phyloP scores from a whole-genome alignment of 352 stramenopile species.

The Pythium graminicola region DNA sequence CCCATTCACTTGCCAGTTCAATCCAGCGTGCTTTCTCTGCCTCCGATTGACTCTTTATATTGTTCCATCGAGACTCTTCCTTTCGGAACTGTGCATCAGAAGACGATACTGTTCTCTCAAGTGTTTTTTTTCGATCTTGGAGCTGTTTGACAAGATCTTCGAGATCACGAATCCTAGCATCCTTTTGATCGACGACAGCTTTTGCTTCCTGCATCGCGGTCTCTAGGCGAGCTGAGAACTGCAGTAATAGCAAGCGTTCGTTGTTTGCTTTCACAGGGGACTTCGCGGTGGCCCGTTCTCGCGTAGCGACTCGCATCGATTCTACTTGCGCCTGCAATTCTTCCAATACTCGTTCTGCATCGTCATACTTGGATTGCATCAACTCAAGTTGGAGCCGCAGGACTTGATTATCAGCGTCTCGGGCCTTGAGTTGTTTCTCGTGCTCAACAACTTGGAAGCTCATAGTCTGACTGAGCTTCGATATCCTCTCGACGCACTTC shows the following conservation, averaged over 20 bases:
- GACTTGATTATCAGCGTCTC: slow-evolving; percentile 31
- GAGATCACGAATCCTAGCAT: slow-evolving; percentile 45
- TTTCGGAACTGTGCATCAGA: slow-evolving; percentile 18
- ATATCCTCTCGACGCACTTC: slow-evolving; percentile 67
- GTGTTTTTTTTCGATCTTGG: slow-evolving; percentile 16
- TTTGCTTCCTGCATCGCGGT: slow-evolving; percentile 63
- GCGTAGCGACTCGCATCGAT: slow-evolving; percentile 25
- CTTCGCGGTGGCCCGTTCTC: background rate
- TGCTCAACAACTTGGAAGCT: slow-evolving; percentile 56
- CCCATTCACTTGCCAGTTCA: background rate
- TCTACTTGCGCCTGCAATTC: slow-evolving; percentile 40
- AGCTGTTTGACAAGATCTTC: slow-evolving; percentile 32
- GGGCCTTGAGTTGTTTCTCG: slow-evolving; percentile 45
- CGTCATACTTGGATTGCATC: slow-evolving; percentile 39
- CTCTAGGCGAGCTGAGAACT: slow-evolving; percentile 47
- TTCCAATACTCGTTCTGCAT: slow-evolving; percentile 35
- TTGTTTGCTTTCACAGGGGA: slow-evolving; percentile 12
- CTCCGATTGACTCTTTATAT: background rate
- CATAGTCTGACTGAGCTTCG: slow-evolving; percentile 61
- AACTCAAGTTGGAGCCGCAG: slow-evolving; percentile 31
- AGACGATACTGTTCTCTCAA: slow-evolving; percentile 8
- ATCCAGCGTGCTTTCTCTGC: background rate
- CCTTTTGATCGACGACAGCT: slow-evolving; percentile 61
- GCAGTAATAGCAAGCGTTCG: slow-evolving; percentile 45
- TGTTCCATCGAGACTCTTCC: background rate